Base-by-base conservation (phyloP, 139 green algal species). In the Chlorella sp. region DNA sequence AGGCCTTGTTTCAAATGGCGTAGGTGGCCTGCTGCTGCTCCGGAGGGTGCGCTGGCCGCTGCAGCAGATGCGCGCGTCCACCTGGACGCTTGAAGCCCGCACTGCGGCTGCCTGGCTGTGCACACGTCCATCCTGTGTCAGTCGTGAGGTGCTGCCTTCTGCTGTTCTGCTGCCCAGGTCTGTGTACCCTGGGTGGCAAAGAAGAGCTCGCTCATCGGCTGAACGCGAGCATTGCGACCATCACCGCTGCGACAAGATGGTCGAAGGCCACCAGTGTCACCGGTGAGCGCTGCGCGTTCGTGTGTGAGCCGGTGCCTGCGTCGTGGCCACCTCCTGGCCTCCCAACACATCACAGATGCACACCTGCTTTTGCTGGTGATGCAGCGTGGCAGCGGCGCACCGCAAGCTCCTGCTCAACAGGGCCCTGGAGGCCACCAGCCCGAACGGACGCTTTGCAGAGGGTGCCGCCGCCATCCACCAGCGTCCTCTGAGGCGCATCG, bases 361-460 rank as follows among this genome's bases (percentile, higher is more conserved):
- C 42, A 55, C 10, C 42, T 55, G 42, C 10, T 55, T 55, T 55
- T 17, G 42, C 17, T 17, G 17, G 10, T 55, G 42, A 10, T 55
- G 42, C 74, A 75, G 91, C 0, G 88, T 96, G 10, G 88, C 77
- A 0, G 73, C 83, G 5, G 79, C 82, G 0, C 90, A 95, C 50
- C 31, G 69, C 24, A 29, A 34, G 50, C 50, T 74, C 22, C 69
- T 74, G 2, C 20, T 74, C 3, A 30, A 42, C 2, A 49, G 51
- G 34, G 42, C 34, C 5, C 95, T 95, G 64, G 69, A 69, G 2
- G 88, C 87, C 2, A 74, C 70, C 20, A 91, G 83, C 10, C 91
- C 91, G 1, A 96, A 96, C 64, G 80, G 80, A 5, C 72, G 90
- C 1, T 95, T 96, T 69, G 70, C 63, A 4, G 88, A 94, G 20